Evolutionary conservation across 345 rosid species (phyloP).

Genomic region (Rhizophora mangle): DNA sequence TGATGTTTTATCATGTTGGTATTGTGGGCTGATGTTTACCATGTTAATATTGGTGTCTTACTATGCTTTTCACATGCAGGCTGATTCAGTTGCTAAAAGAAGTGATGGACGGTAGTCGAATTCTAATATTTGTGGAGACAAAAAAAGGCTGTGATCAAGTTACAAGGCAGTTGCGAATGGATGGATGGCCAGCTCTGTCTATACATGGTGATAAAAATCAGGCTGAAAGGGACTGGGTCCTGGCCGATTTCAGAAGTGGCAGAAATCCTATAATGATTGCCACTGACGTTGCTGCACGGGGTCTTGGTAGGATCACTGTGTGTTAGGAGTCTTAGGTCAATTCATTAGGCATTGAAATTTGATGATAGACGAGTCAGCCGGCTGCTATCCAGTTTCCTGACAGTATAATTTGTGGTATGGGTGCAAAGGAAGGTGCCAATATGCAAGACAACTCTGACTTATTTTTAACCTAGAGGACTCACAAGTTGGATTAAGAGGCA

Average conservation of each 20-base stretch:
- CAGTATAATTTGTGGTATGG: conserved; percentile 55
- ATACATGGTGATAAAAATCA: conserved; percentile 98
- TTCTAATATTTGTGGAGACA: conserved; percentile 84
- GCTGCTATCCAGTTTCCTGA: conserved; percentile 90
- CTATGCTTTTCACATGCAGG: conserved; percentile 40
- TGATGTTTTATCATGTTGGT: conserved; percentile 1
- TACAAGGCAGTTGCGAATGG: conserved; percentile 94
- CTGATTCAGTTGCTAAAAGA: conserved; percentile 68
- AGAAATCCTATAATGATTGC: conserved; percentile 93
- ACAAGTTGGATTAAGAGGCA: conserved; percentile 35
- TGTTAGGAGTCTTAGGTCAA: conserved; percentile 53
- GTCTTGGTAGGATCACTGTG: conserved; percentile 95
- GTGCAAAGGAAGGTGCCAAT: conserved; percentile 33
- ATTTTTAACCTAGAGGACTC: conserved; percentile 21
- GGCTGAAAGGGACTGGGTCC: conserved; percentile 92
- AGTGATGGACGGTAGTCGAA: conserved; percentile 79
- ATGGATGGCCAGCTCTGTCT: conserved; percentile 97
- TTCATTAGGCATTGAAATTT: conserved; percentile 37
- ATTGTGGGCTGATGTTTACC: not conserved
- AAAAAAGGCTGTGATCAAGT: conserved; percentile 96
- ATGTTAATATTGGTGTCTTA: not conserved
- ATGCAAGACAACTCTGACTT: conserved; percentile 16
- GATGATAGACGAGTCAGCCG: conserved; percentile 72
- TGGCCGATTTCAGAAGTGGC: conserved; percentile 92
- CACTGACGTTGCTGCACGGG: conserved; percentile 98